Conservation (phyloP, 2,329 filamentous ascomycete genomes). For the Hymenoscyphus albidus region DNA sequence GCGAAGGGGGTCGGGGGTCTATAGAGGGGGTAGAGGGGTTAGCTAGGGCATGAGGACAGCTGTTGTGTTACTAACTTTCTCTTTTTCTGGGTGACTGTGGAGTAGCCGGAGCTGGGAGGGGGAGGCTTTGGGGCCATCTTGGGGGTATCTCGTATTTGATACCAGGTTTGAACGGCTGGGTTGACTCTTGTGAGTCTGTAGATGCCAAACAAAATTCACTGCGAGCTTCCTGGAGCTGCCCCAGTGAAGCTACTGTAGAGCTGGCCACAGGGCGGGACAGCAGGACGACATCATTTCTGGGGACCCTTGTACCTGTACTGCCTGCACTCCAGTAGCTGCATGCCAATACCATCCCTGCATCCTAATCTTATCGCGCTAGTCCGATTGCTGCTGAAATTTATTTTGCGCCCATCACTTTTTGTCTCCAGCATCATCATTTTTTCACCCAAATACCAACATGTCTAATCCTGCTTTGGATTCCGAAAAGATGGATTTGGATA, state of each 20-base stretch:
- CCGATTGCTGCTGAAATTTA: constrained; percentile 1
- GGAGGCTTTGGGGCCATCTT: constrained; percentile 40
- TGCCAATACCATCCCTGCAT: too few relatives aligned
- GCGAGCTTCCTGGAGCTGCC: neutral
- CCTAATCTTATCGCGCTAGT: neutral
- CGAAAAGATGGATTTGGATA: constrained; percentile 20
- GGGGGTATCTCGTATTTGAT: neutral
- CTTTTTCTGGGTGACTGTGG: constrained; percentile 17
- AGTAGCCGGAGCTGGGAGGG: constrained; percentile 9
- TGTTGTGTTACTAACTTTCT: constrained; percentile 23
- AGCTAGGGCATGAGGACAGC: constrained; percentile 6
- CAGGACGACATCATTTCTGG: constrained; percentile 8
- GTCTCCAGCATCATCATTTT: neutral
- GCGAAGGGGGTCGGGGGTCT: constrained; percentile 51
- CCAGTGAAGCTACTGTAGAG: neutral
- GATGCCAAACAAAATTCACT: neutral
- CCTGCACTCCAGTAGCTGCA: neutral
- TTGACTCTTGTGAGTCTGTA: neutral
- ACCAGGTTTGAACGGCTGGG: neutral
- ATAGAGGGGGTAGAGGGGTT: constrained; percentile 16
- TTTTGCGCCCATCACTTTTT: constrained; percentile 7
- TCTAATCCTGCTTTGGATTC: constrained; percentile 19
- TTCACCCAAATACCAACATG: neutral
- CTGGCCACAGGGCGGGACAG: constrained; percentile 11
- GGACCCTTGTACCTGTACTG: constrained; percentile 11